Conservation (phyloP, 805 yeast species). For the Candida railenensis region DNA sequence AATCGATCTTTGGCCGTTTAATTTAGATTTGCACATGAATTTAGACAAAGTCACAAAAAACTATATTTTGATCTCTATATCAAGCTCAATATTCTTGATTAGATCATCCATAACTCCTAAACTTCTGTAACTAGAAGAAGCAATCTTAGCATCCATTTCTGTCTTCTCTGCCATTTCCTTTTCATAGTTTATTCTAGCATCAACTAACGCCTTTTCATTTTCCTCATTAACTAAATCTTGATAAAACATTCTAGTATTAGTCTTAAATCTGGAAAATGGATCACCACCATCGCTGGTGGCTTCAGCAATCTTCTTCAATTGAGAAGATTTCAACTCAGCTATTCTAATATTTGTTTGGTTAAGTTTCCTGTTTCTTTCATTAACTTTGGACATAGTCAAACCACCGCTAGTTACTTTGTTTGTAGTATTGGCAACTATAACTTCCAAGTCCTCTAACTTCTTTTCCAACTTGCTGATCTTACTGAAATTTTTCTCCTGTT, state of each 20-base stretch:
- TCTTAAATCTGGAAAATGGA: conserved; percentile 88
- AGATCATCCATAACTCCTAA: conserved; percentile 58
- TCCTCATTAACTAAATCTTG: conserved; percentile 54
- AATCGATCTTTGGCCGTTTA: no score
- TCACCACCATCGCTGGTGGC: conserved; percentile 52
- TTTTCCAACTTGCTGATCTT: conserved; percentile 25
- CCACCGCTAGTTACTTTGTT: conserved; percentile 24
- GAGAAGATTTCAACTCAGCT: conserved; percentile 71
- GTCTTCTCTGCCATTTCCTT: conserved; percentile 38
- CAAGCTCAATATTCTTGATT: conserved; percentile 43
- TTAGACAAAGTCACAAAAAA: not conserved
- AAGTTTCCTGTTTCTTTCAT: conserved; percentile 79
- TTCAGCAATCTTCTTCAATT: conserved; percentile 32
- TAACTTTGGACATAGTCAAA: conserved; percentile 65
- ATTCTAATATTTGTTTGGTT: conserved; percentile 74
- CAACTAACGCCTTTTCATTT: conserved; percentile 57
- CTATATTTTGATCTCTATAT: conserved; percentile 24
- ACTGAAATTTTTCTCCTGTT: conserved; percentile 48
- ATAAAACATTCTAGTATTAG: conserved; percentile 83
- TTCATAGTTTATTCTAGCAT: conserved; percentile 49
- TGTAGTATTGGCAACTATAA: conserved; percentile 42
- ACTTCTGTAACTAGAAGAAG: conserved; percentile 54
- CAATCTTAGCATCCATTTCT: conserved; percentile 43
- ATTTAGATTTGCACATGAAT: not conserved
- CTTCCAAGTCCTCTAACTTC: conserved; percentile 45